phyloP scores from a whole-genome alignment of 2,329 filamentous ascomycete species.

The Lithohypha guttulata region DNA sequence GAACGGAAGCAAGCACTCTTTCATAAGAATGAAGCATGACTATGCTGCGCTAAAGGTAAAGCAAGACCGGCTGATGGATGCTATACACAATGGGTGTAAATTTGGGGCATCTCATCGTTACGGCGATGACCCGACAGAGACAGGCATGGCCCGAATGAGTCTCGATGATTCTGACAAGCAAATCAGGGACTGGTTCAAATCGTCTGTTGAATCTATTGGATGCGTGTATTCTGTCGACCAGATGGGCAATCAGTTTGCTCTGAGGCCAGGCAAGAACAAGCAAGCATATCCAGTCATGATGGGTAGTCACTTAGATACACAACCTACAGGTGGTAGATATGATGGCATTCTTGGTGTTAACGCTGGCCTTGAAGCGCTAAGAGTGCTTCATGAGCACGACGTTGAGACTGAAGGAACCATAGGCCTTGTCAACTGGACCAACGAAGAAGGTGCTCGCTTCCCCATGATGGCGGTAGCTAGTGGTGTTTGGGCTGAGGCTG shows the following conservation, averaged over 20 bases:
- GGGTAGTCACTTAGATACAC: conserved; percentile 59
- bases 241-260: conserved; percentile 73
- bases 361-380: conserved; percentile 62
- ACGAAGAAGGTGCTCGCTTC: conserved; percentile 65
- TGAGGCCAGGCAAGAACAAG: conserved; percentile 50
- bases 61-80: conserved; percentile 19
- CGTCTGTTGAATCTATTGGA: conserved; percentile 51
- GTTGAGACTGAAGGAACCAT: conserved; percentile 60
- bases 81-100: conserved; percentile 21
- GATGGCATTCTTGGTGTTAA: conserved; percentile 67
- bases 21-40: conserved; percentile 14
- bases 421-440: conserved; percentile 70
- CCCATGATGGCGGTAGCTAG: conserved; percentile 64
- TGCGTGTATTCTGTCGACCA: conserved; percentile 59
- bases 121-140: conserved; percentile 21
- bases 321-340: conserved; percentile 49
- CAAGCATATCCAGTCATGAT: conserved; percentile 55
- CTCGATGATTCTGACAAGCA: conserved; percentile 61
- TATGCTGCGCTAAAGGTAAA: conserved; percentile 21
- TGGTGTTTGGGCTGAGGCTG: conserved; percentile 64
- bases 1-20: not conserved
- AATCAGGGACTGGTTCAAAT: conserved; percentile 64
- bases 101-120: conserved; percentile 22
- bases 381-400: conserved; percentile 54
- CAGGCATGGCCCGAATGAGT: conserved; percentile 63